Conservation (phyloP, 2,329 filamentous ascomycete genomes). For the Aspergillus melleus region DNA sequence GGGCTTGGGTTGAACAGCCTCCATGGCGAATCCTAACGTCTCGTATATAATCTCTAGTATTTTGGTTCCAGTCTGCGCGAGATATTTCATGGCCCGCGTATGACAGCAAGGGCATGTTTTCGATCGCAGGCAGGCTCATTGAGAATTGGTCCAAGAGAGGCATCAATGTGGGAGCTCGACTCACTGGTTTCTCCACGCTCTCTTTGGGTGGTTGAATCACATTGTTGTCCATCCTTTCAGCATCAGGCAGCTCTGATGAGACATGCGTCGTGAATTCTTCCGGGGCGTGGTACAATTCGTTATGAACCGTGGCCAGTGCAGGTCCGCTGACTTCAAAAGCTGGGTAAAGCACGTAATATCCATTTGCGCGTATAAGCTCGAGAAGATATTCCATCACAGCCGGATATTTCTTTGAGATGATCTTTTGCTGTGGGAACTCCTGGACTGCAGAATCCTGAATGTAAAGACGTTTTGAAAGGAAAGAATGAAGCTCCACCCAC, state of each 20-base stretch:
- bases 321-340: constrained; percentile 51
- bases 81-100: constrained; percentile 58
- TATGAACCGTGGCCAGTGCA: constrained; percentile 71
- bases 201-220: not conserved
- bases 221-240: constrained; percentile 7
- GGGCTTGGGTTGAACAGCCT: constrained; percentile 55
- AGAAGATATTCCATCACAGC: constrained; percentile 78
- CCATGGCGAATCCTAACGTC: constrained; percentile 66
- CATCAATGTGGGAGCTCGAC: constrained; percentile 48
- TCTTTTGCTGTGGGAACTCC: constrained; percentile 44
- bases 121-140: constrained; percentile 49
- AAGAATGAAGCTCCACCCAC: constrained; percentile 83
- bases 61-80: constrained; percentile 40
- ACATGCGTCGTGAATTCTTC: constrained; percentile 58
- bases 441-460: constrained; percentile 25
- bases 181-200: constrained; percentile 26
- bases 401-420: constrained; percentile 67
- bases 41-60: constrained; percentile 54
- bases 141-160: constrained; percentile 49
- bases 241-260: constrained; percentile 3
- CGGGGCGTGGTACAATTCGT: constrained; percentile 69
- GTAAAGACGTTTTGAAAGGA: constrained; percentile 65
- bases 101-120: constrained; percentile 58
- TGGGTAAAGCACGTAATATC: constrained; percentile 80
- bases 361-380: constrained; percentile 71